Evolutionary conservation across 306 rosid genomes (phyloP), one percentile per base, ranked within the genome.

Genomic region (Medicago arabica): DNA sequence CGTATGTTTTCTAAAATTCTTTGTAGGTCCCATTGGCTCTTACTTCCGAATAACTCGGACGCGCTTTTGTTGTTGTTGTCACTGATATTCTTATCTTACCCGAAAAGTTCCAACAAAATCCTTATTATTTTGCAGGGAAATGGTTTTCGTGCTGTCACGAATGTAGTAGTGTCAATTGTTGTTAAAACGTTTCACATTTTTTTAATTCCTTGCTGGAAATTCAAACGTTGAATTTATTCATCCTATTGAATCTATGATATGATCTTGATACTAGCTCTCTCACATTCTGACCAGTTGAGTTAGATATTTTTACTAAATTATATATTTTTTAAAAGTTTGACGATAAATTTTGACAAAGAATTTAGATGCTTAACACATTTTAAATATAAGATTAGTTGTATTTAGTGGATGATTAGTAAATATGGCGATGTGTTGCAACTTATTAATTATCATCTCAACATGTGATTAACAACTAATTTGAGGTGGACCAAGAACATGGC

Each of bases 1-100:
- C 47, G 46, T 19, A 43, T 25, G 6, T 62, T 68, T 69, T 70
- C 67, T 66, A 58, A 69, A 78, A 54, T 53, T 78, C 40, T 4
- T 4, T 46, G 47, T 44, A 38, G 75, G 85, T 47, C 74, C 84
- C 72, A 13, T 13, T 72, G 49, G 51, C 5, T 72, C 74, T 14
- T 36, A 51, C 51, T 19, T 36, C 78, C 77, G 69, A 70, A 17
- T 64, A 47, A 6, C 23, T 68, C 71, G 84, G 72, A 75, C 76
- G 58, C 67, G 72, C 72, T 60, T 74, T 67, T 63, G 25, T 61
- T 28, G 40, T 60, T 61, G 47, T 25, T 25, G 28, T 43, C 47
- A 43, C 47, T 43, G 14, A 15, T 46, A 12, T 12, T 46, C 51
- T 46, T 18, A 53, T 17, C 34, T 57, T 12, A 59, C 40, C 10